Percentiles rank a stretch among this genome's conserved stretches.
Conservation (phyloP, 495 filamentous ascomycete species). For the Daldinia vernicosa region DNA sequence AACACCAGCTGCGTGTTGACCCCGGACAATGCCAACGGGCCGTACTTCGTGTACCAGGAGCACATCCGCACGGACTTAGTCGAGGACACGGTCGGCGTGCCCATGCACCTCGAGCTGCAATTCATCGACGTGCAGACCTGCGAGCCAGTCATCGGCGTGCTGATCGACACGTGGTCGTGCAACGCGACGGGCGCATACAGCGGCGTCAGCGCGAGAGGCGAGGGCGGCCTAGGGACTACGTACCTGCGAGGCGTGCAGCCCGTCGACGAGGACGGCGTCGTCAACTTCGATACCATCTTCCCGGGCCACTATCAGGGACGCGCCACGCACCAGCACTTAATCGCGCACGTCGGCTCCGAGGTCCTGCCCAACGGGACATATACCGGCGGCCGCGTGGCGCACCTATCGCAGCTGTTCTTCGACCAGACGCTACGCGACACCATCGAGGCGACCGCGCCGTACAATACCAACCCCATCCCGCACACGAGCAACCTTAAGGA, state of each 20-base stretch:
- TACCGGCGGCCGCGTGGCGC: conserved; percentile 56
- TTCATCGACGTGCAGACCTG: conserved; percentile 66
- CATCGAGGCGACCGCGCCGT: conserved; percentile 63
- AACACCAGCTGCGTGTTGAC: conserved; percentile 51
- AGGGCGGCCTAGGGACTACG: conserved; percentile 55
- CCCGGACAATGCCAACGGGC: conserved; percentile 53
- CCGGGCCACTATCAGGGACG: conserved; percentile 68
- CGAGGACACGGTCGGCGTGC: conserved; percentile 59
- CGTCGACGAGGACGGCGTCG: conserved; percentile 65
- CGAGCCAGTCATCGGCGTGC: conserved; percentile 59
- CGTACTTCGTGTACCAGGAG: conserved; percentile 56
- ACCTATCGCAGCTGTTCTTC: conserved; percentile 68
- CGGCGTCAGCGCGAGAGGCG: conserved; percentile 47
- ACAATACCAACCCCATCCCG: conserved; percentile 59
- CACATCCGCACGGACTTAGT: conserved; percentile 61
- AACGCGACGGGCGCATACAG: conserved; percentile 68
- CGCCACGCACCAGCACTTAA: conserved; percentile 66
- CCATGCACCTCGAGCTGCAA: conserved; percentile 63
- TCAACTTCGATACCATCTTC: conserved; percentile 65
- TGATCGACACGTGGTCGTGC: conserved; percentile 66
- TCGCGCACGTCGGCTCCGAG: conserved; percentile 57
- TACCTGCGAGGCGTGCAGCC: conserved; percentile 62
- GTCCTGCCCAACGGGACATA: conserved; percentile 56
- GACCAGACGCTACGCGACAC: conserved; percentile 59
- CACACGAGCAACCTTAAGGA: conserved; percentile 58